phyloP scores from a whole-genome alignment of 2,329 filamentous ascomycete genomes.

The Neonectria hederae region DNA sequence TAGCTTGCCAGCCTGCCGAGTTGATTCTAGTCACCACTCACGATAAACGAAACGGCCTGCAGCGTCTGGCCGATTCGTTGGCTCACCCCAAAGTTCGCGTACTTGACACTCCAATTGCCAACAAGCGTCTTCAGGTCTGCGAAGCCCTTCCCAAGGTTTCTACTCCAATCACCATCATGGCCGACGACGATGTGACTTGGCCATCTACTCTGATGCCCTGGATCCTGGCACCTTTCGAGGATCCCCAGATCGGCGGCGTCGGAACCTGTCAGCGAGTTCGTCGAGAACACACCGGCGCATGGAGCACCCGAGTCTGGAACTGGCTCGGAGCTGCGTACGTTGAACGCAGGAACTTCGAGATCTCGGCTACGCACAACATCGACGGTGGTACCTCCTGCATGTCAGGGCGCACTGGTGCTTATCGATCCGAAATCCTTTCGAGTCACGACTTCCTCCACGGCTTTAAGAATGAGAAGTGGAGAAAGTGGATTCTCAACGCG shows the following conservation, averaged over 20 bases:
- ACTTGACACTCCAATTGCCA: constrained; percentile 83
- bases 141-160: constrained; percentile 86
- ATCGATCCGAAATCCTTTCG: constrained; percentile 87
- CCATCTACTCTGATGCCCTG: constrained; percentile 85
- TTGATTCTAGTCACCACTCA: constrained; percentile 89
- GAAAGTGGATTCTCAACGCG: constrained; percentile 88
- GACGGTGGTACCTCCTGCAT: constrained; percentile 97
- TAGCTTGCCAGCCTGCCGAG: constrained; percentile 74
- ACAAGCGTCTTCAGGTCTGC: constrained; percentile 95
- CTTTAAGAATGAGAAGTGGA: constrained; percentile 92
- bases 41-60: constrained; percentile 75
- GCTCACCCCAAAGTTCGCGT: constrained; percentile 73
- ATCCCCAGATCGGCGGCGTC: constrained; percentile 84
- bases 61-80: constrained; percentile 72
- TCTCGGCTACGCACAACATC: constrained; percentile 92
- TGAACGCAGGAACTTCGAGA: constrained; percentile 94
- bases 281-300: constrained; percentile 69
- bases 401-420: constrained; percentile 92
- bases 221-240: constrained; percentile 93
- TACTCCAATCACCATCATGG: constrained; percentile 88
- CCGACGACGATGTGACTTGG: constrained; percentile 96
- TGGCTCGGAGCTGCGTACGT: constrained; percentile 94
- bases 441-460: constrained; percentile 86
- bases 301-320: constrained; percentile 76
- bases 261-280: constrained; percentile 90